Evolutionary conservation across 805 yeast species (phyloP), one percentile per base, ranked within the genome.

Genomic region (Candida corydali): DNA sequence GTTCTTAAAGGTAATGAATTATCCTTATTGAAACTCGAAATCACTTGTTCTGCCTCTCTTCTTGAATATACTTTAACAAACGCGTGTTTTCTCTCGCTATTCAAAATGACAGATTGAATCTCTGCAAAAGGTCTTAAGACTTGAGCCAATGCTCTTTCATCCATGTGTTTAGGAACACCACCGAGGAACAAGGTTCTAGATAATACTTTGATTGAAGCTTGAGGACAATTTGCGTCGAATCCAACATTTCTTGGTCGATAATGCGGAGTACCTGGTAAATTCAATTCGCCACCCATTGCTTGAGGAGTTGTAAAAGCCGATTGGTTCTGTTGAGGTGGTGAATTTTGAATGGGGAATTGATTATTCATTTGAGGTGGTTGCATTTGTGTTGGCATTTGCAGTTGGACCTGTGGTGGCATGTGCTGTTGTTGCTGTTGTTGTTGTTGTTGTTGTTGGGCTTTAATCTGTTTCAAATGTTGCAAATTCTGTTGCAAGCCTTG

Each of bases 181-280:
- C 98, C 98, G 42, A 93, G 80, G 52, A 93, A 93, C 41, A 93
- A 65, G 0, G 98, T 93, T 63, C 98, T 80, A 36, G 95, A 83
- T 49, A 76, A 74, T 2, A 91, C 96, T 54, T 82, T 84, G 49
- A 91, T 75, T 28, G 82, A 73, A 29, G 88, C 95, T 32, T 79
- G 77, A 2, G 95, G 93, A 39, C 88, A 63, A 9, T 75, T 61
- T 26, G 75, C 73, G 59, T 89, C 97, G 52, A 70, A 72, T 8
- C 80, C 73, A 29, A 87, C 81, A 39, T 76, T 77, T 51, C 79
- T 78, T n/a, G 82, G 81, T 60, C 95, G 78, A 59, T 65, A 84
- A 59, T 85, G 88, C 3, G 84, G 80, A 35, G 80, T 81, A 3
- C 85, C 81, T 26, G 85, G 86, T 5, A 70, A 61, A 54, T 85